Percentiles rank a stretch among this genome's conserved stretches.
phyloP scores from a whole-genome alignment of 177 flowering plant genomes.

The Vitis hybrid region DNA sequence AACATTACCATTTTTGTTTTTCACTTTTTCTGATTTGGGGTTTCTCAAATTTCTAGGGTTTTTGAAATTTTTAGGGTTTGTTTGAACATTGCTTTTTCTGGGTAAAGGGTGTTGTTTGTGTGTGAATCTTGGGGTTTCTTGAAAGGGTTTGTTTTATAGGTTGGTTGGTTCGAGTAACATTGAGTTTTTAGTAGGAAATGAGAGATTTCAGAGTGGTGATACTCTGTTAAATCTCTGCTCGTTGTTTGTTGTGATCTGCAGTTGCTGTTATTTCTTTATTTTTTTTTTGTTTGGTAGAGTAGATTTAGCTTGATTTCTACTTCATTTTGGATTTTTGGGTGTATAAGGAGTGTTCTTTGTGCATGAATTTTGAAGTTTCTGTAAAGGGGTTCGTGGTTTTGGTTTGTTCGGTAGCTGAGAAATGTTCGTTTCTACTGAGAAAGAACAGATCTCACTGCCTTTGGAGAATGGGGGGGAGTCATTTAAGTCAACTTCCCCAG shows the following conservation, averaged over 20 bases:
- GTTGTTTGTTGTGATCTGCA: background rate
- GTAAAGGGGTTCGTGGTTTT: conserved; percentile 5
- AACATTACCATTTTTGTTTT: conserved; percentile 5
- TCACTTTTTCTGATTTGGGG: conserved; percentile 9
- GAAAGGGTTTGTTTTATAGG: background rate
- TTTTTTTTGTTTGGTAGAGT: background rate
- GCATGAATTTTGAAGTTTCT: background rate
- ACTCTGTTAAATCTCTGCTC: background rate
- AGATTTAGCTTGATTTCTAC: conserved; percentile 2
- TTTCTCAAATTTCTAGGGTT: conserved; percentile 12
- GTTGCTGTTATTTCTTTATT: background rate
- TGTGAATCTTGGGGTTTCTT: conserved; percentile 3
- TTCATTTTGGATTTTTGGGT: background rate
- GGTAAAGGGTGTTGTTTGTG: background rate
- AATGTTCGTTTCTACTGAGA: conserved; percentile 36
- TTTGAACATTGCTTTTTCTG: background rate
- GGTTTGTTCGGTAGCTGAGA: conserved; percentile 8
- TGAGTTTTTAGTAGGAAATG: too few relatives aligned
- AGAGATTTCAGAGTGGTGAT: too few relatives aligned
- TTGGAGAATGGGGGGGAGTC: conserved; percentile 11
- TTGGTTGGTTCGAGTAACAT: too few relatives aligned
- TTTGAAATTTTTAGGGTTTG: background rate
- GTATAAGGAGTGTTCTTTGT: background rate
- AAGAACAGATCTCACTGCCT: conserved; percentile 35
- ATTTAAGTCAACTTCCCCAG: conserved; percentile 16